Percentiles rank a stretch among this genome's conserved stretches.
Evolutionary conservation across 2,329 filamentous ascomycete genomes (phyloP).

Genomic region (Penicillium sp.): DNA sequence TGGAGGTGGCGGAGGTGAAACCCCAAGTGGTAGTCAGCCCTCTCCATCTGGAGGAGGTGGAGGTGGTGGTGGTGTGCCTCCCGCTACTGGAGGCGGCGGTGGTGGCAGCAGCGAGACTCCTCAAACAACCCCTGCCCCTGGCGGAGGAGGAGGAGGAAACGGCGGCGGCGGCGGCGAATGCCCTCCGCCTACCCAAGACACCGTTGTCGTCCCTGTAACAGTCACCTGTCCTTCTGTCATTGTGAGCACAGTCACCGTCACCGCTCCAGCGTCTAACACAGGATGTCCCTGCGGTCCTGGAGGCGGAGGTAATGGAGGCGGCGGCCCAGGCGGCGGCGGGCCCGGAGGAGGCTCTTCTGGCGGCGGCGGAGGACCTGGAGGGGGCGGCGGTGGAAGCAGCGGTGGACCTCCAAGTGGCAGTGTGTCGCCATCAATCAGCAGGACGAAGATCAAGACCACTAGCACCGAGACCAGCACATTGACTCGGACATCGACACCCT

Average conservation of each 20-base stretch:
- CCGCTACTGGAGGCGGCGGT: not conserved
- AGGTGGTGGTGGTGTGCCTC: not conserved
- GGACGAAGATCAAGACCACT: not conserved
- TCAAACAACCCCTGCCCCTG: not conserved
- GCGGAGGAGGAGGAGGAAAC: not conserved
- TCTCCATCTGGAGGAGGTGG: too few relatives aligned
- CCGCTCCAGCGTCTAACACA: not conserved
- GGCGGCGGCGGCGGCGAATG: not conserved
- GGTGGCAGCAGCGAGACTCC: not conserved
- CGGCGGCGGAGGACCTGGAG: not conserved
- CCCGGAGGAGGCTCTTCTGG: not conserved
- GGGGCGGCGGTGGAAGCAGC: not conserved
- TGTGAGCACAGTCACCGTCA: conserved; percentile 5
- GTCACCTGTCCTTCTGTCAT: conserved; percentile 1
- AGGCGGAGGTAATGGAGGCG: not conserved
- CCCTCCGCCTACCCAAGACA: not conserved
- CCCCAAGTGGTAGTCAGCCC: too few relatives aligned
- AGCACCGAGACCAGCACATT: not conserved
- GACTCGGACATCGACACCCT: conserved; percentile 5
- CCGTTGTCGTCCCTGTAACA: conserved; percentile 3
- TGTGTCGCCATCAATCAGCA: not conserved
- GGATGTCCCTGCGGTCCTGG: conserved; percentile 1
- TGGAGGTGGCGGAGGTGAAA: not conserved
- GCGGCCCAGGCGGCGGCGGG: not conserved
- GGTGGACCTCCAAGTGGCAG: not conserved